Conservation (phyloP, 495 filamentous ascomycete genomes). For the Diplogelasinospora grovesii region DNA sequence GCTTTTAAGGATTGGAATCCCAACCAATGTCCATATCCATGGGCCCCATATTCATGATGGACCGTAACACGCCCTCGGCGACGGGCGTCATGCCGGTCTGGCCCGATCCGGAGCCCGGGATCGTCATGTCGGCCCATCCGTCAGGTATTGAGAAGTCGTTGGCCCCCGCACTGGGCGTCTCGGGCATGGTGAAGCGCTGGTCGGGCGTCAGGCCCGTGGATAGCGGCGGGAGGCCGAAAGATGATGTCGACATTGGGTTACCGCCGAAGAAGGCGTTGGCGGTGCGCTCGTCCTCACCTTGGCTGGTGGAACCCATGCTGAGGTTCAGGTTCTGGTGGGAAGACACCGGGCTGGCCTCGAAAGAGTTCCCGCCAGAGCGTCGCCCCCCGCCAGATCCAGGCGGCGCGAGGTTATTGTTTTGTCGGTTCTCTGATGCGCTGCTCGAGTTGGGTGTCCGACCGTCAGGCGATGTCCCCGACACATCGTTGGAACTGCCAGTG, state of each 20-base stretch:
- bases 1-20: constrained; percentile 15
- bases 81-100: constrained; percentile 43
- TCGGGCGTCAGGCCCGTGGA: constrained; percentile 27
- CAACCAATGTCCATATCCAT: constrained; percentile 40
- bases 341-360: constrained; percentile 37
- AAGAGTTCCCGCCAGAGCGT: constrained; percentile 35
- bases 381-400: too few species aligned
- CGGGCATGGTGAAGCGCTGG: constrained; percentile 11
- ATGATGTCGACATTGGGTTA: constrained; percentile 22
- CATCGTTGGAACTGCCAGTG: constrained; percentile 26
- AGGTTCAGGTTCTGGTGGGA: constrained; percentile 31
- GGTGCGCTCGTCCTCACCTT: constrained; percentile 24
- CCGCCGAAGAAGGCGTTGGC: constrained; percentile 26
- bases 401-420: constrained; percentile 21
- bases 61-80: constrained; percentile 41
- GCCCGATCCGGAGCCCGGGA: too few species aligned
- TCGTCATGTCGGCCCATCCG: constrained; percentile 33
- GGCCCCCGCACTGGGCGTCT: constrained; percentile 8
- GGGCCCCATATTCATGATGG: constrained; percentile 39
- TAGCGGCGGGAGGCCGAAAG: constrained; percentile 17
- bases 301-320: constrained; percentile 17
- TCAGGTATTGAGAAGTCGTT: constrained; percentile 30
- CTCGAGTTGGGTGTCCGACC: constrained; percentile 48
- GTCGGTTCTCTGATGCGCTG: constrained; percentile 35
- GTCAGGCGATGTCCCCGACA: constrained; percentile 30